These are phyloP conservation scores for Pseudomonodictys pantanalensis DNA, from an alignment of 495 filamentous ascomycete genomes.

Conservation along the genomic window DNA sequence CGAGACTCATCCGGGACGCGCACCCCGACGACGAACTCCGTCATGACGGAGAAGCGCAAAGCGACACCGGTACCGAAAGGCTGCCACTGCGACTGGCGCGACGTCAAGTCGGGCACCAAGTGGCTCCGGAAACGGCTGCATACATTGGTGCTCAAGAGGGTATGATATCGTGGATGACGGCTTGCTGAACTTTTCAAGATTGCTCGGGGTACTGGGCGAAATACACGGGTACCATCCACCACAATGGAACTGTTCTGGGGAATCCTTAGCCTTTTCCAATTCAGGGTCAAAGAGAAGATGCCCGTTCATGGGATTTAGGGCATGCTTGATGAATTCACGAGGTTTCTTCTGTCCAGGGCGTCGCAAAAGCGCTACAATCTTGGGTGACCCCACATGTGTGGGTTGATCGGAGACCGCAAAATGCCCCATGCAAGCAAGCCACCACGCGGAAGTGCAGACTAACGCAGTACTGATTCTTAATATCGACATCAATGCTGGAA, in stretches of 20 bases:
- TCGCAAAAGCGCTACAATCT: background rate
- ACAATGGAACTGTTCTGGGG: background rate
- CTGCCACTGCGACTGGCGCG: conserved; percentile 21
- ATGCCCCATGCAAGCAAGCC: too few species aligned
- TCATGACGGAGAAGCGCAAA: conserved; percentile 12
- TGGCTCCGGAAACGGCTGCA: conserved; percentile 24
- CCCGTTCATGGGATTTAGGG: too few species aligned
- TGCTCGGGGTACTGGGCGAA: background rate
- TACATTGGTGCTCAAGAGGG: conserved; percentile 31
- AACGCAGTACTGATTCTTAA: too few species aligned
- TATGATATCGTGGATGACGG: conserved; percentile 13
- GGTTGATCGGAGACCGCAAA: too few species aligned
- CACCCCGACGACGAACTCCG: conserved; percentile 15
- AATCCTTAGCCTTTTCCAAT: background rate
- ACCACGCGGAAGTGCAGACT: too few species aligned
- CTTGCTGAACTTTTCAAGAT: background rate
- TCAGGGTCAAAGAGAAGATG: background rate
- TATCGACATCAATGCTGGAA: too few species aligned
- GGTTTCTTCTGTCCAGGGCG: background rate
- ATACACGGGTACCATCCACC: background rate
- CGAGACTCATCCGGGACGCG: background rate
- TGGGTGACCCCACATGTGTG: background rate
- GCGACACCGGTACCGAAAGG: conserved; percentile 2
- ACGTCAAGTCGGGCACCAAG: conserved; percentile 10
- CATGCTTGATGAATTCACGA: background rate